Base-by-base conservation (phyloP, 106 monocot species). In the Acorus gramineus region DNA sequence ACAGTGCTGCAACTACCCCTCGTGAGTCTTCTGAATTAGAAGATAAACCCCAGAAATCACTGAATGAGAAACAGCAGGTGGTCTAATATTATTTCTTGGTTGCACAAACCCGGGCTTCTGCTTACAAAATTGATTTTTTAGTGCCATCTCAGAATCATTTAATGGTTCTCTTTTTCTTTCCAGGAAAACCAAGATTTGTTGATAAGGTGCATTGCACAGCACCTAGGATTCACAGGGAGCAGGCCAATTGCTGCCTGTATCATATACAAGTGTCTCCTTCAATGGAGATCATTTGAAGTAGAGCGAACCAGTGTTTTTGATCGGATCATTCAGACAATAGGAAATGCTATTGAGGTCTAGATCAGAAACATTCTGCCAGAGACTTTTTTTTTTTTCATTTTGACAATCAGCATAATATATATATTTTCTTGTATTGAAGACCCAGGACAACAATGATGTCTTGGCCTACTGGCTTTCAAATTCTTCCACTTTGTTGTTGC, bases 261-360 rank as follows among this genome's bases (percentile, higher is more conserved):
- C 63, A 88, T 91, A 73, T 98, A 91, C 67, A 92, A 92, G 73
- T 98, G 91, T 67, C 98, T 98, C 84, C 80, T 98, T 43, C 90
- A 98, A 3, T 98, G 98, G 98, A 77, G 98, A 78, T 98, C 98
- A 74, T 98, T 91, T 78, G 98, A 98, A 85, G 98, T 98, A 55
- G 98, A 98, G 53, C 78, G 88, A 53, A 92, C 98, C 42, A 98
- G 91, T 73, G 88, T 98, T 66, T 98, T 98, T 74, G 91, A 98
- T 65, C 76, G 88, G 47, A 98, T 98, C 69, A 90, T 98, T 66
- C 98, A 98, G 78, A 92, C 91, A 69, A 88, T 98, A 66, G 98
- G 98, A 47, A 85, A 98, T 72, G 98, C 91, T 50, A 92, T 98
- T 85, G 98, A 98, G 91, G 98, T 98, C 70, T 66, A 66, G 11